Base-by-base conservation (phyloP, 31 red algal genomes). In the Asparagopsis taxiformis region DNA sequence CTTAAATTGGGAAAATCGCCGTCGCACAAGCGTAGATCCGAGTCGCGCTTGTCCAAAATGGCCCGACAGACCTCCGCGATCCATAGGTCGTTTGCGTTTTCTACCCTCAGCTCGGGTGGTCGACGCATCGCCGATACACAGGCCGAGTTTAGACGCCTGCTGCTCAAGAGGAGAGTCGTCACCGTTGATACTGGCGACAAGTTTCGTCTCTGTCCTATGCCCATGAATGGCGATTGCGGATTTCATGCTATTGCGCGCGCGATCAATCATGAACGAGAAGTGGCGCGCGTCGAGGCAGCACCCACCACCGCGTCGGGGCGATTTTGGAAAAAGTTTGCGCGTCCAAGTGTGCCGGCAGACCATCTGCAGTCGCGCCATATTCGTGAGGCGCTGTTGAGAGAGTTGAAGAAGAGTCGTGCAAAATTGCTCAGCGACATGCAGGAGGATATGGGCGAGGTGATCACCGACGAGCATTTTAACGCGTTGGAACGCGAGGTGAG, bases 201-300 rank as follows among this genome's bases (percentile, higher is more conserved):
- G 19, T 84, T 88, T 61, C 72, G 72, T 0, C 53, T 88, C 26
- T 44, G 41, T n/a, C 84, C 84, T 20, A 79, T 77, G 26, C 22
- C 56, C 16, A 79, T 88, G 84, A 88, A 88, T 70, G 84, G 84
- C 51, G 84, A 88, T 55, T 88, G 84, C 43, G 84, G 84, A 13
- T 88, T 79, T 64, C 55, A 62, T 2, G 74, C 84, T 21, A 78
- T 88, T 53, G 79, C 79, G 17, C 65, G 59, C 33, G 79, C 67
- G 36, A 74, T 84, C 21, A 84, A 74, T 38, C n/a, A n/a, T n/a
- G n/a, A n/a, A n/a, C n/a, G n/a, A n/a, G n/a, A n/a, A n/a, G n/a
- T n/a, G n/a, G n/a, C n/a, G n/a, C n/a, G n/a, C n/a, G n/a, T n/a
- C n/a, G n/a, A n/a, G n/a, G n/a, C n/a, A n/a, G n/a, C n/a, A n/a